phyloP scores from a whole-genome alignment of 2,329 filamentous ascomycete species.

The Penicillium sp. region DNA sequence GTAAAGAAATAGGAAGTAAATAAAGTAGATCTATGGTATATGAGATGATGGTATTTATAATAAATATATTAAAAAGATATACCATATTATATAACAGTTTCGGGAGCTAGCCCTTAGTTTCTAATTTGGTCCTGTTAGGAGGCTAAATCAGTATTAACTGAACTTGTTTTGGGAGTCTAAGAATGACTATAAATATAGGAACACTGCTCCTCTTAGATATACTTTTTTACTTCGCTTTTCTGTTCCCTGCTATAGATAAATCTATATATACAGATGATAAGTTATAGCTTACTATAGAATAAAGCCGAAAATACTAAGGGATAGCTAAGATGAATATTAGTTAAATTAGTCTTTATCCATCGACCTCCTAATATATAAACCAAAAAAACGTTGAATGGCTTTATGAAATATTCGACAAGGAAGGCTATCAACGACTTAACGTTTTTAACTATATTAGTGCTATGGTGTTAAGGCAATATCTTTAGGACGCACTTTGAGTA shows the following conservation, averaged over 20 bases:
- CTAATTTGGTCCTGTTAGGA: too few relatives aligned
- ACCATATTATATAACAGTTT: too few relatives aligned
- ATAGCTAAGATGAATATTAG: constrained; percentile 26
- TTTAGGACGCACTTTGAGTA: constrained; percentile 10
- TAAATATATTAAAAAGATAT: too few relatives aligned
- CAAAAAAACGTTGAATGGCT: constrained; percentile 22
- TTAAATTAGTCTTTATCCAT: constrained; percentile 19
- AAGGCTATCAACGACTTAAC: constrained; percentile 21
- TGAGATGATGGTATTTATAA: background rate
- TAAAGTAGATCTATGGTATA: background rate
- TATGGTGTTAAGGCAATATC: constrained; percentile 15
- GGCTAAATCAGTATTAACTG: background rate
- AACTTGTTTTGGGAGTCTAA: background rate
- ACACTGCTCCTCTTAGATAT: too few relatives aligned
- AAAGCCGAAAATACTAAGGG: constrained; percentile 26
- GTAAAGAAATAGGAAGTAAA: too few relatives aligned
- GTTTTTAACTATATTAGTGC: constrained; percentile 20
- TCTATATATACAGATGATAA: constrained; percentile 17
- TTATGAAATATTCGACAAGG: constrained; percentile 21
- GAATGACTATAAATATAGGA: background rate
- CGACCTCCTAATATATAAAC: constrained; percentile 7
- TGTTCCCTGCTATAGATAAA: constrained; percentile 4
- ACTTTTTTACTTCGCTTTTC: background rate
- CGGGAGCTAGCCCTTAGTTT: too few relatives aligned
- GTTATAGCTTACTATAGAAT: constrained; percentile 18